These are phyloP conservation scores for Brasenia schreberi DNA, from an alignment of 164 flowering plant species.

Conservation along the genomic window DNA sequence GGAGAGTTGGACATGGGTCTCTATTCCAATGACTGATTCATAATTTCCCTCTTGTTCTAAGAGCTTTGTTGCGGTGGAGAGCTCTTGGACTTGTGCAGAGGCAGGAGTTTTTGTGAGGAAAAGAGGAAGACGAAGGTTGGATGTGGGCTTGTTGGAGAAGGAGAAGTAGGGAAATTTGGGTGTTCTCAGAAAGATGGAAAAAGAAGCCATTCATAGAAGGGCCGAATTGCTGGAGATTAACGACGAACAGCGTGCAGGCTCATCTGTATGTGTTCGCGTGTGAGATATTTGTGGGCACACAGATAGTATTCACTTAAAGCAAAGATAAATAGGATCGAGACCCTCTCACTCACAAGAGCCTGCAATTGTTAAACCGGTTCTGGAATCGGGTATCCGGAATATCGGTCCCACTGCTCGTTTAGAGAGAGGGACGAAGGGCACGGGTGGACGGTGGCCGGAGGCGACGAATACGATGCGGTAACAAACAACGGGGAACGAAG, in stretches of 20 bases:
- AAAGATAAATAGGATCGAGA: no score
- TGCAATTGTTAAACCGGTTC: no score
- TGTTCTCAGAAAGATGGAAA: background rate
- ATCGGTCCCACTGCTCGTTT: no score
- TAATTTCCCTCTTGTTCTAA: constrained; percentile 29
- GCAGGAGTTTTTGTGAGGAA: background rate
- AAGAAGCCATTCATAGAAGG: background rate
- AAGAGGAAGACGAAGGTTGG: constrained; percentile 1
- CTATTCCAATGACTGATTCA: constrained; percentile 84
- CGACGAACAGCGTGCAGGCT: background rate
- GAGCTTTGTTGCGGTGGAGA: constrained; percentile 10
- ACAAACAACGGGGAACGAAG: no score
- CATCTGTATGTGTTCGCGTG: no score
- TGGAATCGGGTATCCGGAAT: no score
- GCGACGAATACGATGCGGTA: no score
- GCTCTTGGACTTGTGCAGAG: background rate
- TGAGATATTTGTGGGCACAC: no score
- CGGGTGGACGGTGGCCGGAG: no score
- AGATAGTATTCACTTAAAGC: no score
- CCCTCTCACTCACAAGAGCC: no score
- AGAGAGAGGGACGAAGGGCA: no score
- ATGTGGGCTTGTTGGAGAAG: background rate
- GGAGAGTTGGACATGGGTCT: constrained; percentile 85
- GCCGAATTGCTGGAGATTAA: background rate
- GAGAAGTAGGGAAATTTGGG: background rate